phyloP scores from a whole-genome alignment of 768 basidiomycete species.

The Pleurotus giganteus region DNA sequence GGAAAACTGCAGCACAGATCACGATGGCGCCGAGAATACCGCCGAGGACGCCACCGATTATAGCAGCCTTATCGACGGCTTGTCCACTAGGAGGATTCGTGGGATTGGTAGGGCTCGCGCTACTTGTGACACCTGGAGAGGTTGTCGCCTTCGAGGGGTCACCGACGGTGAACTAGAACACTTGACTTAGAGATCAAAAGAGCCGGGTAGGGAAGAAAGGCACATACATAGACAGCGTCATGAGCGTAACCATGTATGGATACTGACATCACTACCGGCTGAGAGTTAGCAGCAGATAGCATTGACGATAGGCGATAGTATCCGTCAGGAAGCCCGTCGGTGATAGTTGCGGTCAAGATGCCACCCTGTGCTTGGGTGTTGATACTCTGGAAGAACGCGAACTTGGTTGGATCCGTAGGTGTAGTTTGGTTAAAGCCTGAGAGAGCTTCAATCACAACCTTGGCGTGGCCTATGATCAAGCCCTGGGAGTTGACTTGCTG shows the following conservation, averaged over 20 bases:
- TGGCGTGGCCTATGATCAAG: conserved; percentile 54
- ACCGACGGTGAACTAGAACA: background rate
- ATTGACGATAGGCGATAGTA: background rate
- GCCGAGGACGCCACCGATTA: background rate
- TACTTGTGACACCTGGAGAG: background rate
- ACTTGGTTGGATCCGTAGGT: conserved; percentile 16
- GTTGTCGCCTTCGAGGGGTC: background rate
- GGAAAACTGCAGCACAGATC: background rate
- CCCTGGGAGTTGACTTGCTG: conserved; percentile 51
- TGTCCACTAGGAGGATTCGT: background rate
- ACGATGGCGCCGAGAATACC: background rate
- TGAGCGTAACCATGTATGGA: background rate
- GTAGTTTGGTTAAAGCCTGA: conserved; percentile 40
- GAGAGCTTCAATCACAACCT: conserved; percentile 54
- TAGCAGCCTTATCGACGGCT: background rate
- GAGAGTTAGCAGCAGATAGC: background rate
- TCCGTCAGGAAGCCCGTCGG: background rate
- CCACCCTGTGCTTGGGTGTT: background rate
- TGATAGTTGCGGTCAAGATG: background rate
- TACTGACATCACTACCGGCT: background rate
- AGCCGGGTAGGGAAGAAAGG: background rate
- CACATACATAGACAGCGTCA: conserved; percentile 1
- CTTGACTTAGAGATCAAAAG: background rate
- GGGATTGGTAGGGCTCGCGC: background rate
- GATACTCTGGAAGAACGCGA: background rate